A percentile compares a stretch with the other conserved stretches of the same genome.
These are phyloP conservation scores for Irpex rosettiformis DNA, from an alignment of 1,284 basidiomycete genomes.

Conservation along the genomic window DNA sequence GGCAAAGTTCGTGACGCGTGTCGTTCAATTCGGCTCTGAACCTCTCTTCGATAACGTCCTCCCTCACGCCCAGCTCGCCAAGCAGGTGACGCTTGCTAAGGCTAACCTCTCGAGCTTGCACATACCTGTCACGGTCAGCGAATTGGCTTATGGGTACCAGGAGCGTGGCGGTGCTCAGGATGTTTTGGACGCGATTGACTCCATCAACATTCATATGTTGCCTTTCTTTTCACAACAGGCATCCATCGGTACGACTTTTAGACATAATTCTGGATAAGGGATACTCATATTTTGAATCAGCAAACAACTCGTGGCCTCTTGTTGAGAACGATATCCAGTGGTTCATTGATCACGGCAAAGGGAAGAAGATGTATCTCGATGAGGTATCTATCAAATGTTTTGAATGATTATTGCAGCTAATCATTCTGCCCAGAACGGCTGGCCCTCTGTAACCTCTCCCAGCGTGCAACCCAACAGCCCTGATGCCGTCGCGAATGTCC, in stretches of 20 bases:
- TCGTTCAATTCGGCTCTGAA: slow-evolving; percentile 72
- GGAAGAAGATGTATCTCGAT: slow-evolving; percentile 72
- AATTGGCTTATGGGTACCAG: slow-evolving; percentile 49
- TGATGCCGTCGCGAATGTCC: slow-evolving; percentile 49
- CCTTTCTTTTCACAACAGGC: slow-evolving; percentile 67
- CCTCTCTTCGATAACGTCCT: slow-evolving; percentile 67
- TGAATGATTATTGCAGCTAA: neutral
- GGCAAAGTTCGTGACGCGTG: slow-evolving; percentile 65
- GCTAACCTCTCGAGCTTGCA: slow-evolving; percentile 45
- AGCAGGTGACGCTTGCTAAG: slow-evolving; percentile 51
- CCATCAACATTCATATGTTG: slow-evolving; percentile 69
- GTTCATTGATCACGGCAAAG: slow-evolving; percentile 55
- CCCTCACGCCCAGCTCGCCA: slow-evolving; percentile 46
- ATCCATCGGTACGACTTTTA: slow-evolving; percentile 43
- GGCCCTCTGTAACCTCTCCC: slow-evolving; percentile 60
- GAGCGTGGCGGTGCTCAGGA: slow-evolving; percentile 48
- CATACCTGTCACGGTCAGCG: slow-evolving; percentile 65
- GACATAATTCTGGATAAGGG: neutral
- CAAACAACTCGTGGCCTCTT: slow-evolving; percentile 59
- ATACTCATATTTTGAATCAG: slow-evolving; percentile 25
- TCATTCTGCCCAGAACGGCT: slow-evolving; percentile 54
- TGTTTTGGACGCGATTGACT: slow-evolving; percentile 62
- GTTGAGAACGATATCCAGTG: slow-evolving; percentile 56
- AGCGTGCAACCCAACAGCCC: slow-evolving; percentile 57
- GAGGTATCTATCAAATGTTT: slow-evolving; percentile 37